Conservation (phyloP, 352 stramenopile species). For the Phytophthora podocarpi region DNA sequence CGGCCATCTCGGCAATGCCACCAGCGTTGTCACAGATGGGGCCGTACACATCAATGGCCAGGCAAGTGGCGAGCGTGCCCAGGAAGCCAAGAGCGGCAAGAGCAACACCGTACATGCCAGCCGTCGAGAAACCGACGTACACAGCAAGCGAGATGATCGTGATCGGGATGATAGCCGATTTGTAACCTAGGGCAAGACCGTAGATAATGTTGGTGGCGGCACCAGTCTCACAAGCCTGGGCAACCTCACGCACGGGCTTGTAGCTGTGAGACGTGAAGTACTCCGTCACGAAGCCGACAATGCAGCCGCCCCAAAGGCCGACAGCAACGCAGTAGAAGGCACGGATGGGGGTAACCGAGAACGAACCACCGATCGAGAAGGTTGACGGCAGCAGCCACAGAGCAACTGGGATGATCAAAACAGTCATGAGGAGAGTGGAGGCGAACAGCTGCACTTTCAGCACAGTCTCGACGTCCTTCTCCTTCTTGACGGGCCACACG, state of each 20-base stretch:
- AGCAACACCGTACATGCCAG: constrained; percentile 97
- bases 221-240: constrained; percentile 97
- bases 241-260: constrained; percentile 95
- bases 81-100: constrained; percentile 99
- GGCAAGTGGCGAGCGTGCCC: constrained; percentile 96
- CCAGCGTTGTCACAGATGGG: constrained; percentile 99
- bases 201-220: constrained; percentile 99
- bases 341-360: constrained; percentile 81
- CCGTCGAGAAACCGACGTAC: constrained; percentile 97
- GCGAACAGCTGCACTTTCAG: constrained; percentile 99
- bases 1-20: constrained; percentile 99
- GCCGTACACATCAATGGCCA: constrained; percentile 99
- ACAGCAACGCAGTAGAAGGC: constrained; percentile 94
- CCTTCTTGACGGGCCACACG: constrained; percentile 93
- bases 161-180: constrained; percentile 99
- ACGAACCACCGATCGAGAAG: constrained; percentile 88
- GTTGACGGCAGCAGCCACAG: constrained; percentile 90
- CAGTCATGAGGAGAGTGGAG: constrained; percentile 96
- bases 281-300: constrained; percentile 99
- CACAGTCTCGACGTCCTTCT: constrained; percentile 96
- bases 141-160: constrained; percentile 98
- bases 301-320: constrained; percentile 96
- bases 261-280: constrained; percentile 99
- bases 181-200: constrained; percentile 99
- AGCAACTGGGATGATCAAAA: constrained; percentile 91